phyloP scores from a whole-genome alignment of 2,329 filamentous ascomycete genomes.

The Plectosphaerella cucumerina region DNA sequence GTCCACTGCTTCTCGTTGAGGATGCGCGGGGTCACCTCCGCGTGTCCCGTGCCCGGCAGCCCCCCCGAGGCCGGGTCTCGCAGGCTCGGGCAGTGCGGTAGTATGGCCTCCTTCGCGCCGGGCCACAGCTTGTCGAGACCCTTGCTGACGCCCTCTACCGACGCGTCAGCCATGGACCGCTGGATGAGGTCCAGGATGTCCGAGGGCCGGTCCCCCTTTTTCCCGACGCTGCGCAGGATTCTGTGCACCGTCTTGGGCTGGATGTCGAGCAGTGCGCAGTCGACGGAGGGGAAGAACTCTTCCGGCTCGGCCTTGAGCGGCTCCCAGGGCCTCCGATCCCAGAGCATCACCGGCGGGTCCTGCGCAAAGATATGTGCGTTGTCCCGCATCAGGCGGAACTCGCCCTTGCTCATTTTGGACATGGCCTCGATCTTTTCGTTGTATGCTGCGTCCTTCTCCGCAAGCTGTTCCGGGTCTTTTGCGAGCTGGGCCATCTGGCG shows the following conservation, averaged over 20 bases:
- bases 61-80: conserved; percentile 45
- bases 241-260: conserved; percentile 53
- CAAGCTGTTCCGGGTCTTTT: conserved; percentile 17
- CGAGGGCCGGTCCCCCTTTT: conserved; percentile 32
- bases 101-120: conserved; percentile 53
- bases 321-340: conserved; percentile 69
- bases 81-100: conserved; percentile 43
- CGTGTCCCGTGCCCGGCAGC: conserved; percentile 28
- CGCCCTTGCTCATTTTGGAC: conserved; percentile 25
- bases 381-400: conserved; percentile 42
- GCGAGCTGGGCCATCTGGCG: conserved; percentile 19
- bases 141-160: conserved; percentile 30
- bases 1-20: conserved; percentile 52
- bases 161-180: conserved; percentile 30
- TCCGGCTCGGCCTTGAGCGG: conserved; percentile 52
- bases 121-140: conserved; percentile 52
- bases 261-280: conserved; percentile 60
- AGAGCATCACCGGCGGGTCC: conserved; percentile 51
- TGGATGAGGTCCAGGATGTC: conserved; percentile 52
- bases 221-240: conserved; percentile 41
- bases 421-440: conserved; percentile 25
- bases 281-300: conserved; percentile 65
- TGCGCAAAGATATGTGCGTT: conserved; percentile 48
- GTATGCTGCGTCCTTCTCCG: conserved; percentile 26
- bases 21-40: conserved; percentile 39